These are phyloP conservation scores for Nitzschia palea DNA, from an alignment of 108 stramenopile genomes.

Conservation along the genomic window DNA sequence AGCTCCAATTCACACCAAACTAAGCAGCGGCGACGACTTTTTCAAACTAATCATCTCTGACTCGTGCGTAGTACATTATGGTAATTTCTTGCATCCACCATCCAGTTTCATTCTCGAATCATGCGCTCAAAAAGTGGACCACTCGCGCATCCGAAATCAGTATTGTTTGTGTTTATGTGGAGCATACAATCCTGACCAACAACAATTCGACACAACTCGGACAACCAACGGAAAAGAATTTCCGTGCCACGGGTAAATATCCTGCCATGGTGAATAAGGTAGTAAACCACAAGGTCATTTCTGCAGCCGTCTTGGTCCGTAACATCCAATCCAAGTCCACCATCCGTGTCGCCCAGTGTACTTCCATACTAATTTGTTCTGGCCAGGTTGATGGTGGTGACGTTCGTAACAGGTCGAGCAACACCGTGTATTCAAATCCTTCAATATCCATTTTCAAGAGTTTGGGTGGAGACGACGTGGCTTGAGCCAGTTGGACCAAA, in stretches of 20 bases:
- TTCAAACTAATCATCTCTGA: too few species aligned
- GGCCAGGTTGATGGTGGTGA: not conserved
- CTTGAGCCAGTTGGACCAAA: constrained; percentile 1
- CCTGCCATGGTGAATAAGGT: constrained; percentile 34
- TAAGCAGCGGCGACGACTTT: too few species aligned
- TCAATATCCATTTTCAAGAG: constrained; percentile 49
- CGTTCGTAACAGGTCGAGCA: constrained; percentile 23
- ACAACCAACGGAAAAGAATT: constrained; percentile 6
- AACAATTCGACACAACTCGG: constrained; percentile 43
- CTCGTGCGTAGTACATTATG: too few species aligned
- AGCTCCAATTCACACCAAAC: too few species aligned
- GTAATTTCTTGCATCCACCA: too few species aligned
- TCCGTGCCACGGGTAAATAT: constrained; percentile 30
- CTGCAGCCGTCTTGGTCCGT: constrained; percentile 30
- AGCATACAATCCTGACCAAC: constrained; percentile 33
- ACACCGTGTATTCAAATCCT: constrained; percentile 44
- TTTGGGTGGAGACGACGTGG: constrained; percentile 34
- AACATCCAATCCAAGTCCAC: constrained; percentile 37
- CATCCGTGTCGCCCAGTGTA: constrained; percentile 53
- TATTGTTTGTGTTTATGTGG: too few species aligned
- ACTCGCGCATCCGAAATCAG: too few species aligned
- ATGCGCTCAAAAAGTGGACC: too few species aligned
- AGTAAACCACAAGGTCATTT: constrained; percentile 39
- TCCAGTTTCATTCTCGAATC: too few species aligned
- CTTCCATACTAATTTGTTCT: constrained; percentile 43